Base-by-base conservation (phyloP, 2,329 filamentous ascomycete genomes). In the Apiospora hydei region DNA sequence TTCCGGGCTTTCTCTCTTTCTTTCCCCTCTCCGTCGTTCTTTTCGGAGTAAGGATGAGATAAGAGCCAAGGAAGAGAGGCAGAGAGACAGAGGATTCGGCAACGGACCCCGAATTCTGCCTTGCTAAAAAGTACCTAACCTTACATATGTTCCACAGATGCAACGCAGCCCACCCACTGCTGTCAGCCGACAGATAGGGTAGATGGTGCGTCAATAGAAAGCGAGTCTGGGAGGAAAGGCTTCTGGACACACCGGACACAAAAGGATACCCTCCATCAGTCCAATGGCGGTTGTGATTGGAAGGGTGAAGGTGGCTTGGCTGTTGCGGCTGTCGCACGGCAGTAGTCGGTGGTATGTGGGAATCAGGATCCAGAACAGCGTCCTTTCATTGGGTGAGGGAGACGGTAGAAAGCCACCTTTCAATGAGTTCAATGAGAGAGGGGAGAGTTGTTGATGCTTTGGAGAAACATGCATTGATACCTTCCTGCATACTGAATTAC, bases 231-330 rank as follows among this genome's bases (percentile, higher is more conserved):
- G 21, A 4, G 53, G 30, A 41, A 64, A 38, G 34, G 57, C 34
- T 64, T 38, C 30, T 61, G 16, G 26, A 26, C 34, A 38, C 53
- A 21, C 30, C 53, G 30, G 26, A 26, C 34, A 38, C 53, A 21
- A 57, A 38, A 38, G 41, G 53, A 61, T 38, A 61, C 53, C 53
- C 53, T 61, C 51, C 51, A 57, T 57, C 26, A 57, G 51, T 57
- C 26, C 51, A n/a, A 30, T 7, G 53, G 53, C 53, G 30, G 57
- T 11, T n/a, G 4, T 24, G 16, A 41, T 64, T 64, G 57, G 57
- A 41, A 8, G 57, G 18, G 57, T 41, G 57, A n/a, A 21, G 30
- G 57, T 38, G 30, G 53, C 53, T 61, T 61, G 26, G 14, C 26
- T 61, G 18, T 61, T 38, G 53, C 53, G 53, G 53, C 53, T 61